Evolutionary conservation across 371 early-diverging fungal genomes (phyloP), one percentile per base, ranked within the genome.

Genomic region (Mortierella polycephala): DNA sequence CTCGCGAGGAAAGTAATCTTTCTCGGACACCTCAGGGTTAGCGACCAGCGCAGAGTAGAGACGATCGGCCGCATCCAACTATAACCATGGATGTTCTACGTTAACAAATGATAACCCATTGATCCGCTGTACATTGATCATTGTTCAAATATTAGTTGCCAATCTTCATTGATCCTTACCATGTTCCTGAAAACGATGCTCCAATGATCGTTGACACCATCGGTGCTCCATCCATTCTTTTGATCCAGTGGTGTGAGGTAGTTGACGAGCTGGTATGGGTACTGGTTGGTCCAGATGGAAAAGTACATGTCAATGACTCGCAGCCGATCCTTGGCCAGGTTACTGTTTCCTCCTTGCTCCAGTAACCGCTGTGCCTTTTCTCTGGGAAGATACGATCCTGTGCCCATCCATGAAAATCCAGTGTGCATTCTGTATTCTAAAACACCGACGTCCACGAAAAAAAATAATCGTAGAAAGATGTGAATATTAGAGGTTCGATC

Each of bases 281-380:
- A 90, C 54, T 89, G 89, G 57, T 90, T 90, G 41, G 85, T 87
- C 89, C 89, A 90, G 23, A 90, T 82, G 18, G 88, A 82, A 68
- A 90, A 90, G 65, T 87, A 90, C 67, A 83, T 83, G 49, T 90
- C 91, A 30, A 86, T 85, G 58, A 85, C 74, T 23, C 83, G 81
- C 23, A 88, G 69, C 30, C 83, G 82, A 18, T 87, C 86, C 67
- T 86, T 88, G 1, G 69, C 76, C 13, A 89, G 56, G 0, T 85
- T 84, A 10, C 82, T 83, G 62, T 85, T 86, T 42, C 89, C 91
- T 10, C 87, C 70, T 57, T 87, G 87, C 18, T 80, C 81, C 30
- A 89, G 41, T 62, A 89, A 85, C 0, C 77, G 64, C 57, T 85
- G 84, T 0, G 85, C 87, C 67, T 83, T 83, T 46, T 75, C 74